phyloP scores from a whole-genome alignment of 441 rosid genomes.

The Isatis lusitanica region DNA sequence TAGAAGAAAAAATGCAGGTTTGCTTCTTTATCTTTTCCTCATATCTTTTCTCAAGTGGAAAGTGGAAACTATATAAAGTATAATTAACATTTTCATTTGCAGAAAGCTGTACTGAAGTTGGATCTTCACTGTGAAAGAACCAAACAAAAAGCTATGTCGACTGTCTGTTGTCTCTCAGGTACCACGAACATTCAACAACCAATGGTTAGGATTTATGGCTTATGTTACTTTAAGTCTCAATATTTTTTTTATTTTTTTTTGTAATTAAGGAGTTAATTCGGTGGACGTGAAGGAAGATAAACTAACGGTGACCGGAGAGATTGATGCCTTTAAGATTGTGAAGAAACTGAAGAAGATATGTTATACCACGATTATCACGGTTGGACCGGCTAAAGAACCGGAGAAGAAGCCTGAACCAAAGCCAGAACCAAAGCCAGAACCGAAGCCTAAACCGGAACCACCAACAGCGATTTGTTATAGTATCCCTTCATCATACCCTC shows the following conservation, averaged over 20 bases:
- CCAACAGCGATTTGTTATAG: neutral
- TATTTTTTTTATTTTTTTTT: neutral
- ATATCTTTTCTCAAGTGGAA: neutral
- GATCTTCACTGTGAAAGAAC: conserved; percentile 39
- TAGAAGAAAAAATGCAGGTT: conserved; percentile 23
- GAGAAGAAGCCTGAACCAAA: conserved; percentile 44
- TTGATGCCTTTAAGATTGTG: conserved; percentile 50
- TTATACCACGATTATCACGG: conserved; percentile 48
- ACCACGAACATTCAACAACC: neutral
- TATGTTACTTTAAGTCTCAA: neutral
- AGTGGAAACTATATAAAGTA: neutral
- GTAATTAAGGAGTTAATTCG: conserved; percentile 54
- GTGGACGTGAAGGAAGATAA: conserved; percentile 60
- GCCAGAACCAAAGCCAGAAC: conserved; percentile 12
- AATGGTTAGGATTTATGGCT: neutral
- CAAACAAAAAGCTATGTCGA: conserved; percentile 49
- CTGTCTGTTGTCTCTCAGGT: conserved; percentile 55
- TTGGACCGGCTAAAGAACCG: conserved; percentile 69
- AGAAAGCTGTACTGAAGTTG: conserved; percentile 59
- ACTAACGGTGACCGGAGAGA: conserved; percentile 56
- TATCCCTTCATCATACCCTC: neutral
- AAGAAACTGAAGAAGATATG: conserved; percentile 58
- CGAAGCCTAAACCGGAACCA: conserved; percentile 30
- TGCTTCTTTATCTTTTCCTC: neutral
- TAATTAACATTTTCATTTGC: conserved; percentile 14